These are phyloP conservation scores for Ceratocystis colombiana DNA, from an alignment of 2,329 filamentous ascomycete species.

Conservation along the genomic window DNA sequence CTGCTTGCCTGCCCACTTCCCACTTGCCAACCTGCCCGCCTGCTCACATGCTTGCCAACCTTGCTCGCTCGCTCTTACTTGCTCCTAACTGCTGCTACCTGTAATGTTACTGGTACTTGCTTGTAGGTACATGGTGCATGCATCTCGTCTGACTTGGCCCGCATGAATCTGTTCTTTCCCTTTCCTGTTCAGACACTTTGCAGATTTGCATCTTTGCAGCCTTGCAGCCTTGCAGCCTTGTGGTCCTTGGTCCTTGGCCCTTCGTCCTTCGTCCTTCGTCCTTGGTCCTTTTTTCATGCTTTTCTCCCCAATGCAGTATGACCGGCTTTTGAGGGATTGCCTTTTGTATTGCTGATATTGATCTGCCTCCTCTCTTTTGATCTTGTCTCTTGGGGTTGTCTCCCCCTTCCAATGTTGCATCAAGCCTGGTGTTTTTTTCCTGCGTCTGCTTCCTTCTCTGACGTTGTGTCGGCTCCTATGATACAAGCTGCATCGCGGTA, in stretches of 20 bases:
- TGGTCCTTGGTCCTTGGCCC: background rate
- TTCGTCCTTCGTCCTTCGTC: too few species aligned
- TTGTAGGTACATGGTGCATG: background rate
- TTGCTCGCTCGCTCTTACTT: too few species aligned
- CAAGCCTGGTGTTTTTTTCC: too few species aligned
- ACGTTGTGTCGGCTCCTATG: background rate
- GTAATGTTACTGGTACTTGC: too few species aligned
- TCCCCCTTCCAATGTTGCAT: background rate
- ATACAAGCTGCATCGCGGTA: background rate
- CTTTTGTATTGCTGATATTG: background rate
- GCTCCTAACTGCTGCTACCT: too few species aligned
- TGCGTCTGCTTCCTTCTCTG: background rate
- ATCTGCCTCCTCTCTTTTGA: background rate
- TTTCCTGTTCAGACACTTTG: background rate
- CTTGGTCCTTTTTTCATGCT: background rate
- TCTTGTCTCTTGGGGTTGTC: background rate
- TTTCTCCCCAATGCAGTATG: background rate
- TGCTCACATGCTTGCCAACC: too few species aligned
- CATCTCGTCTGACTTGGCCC: background rate
- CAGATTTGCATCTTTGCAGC: background rate
- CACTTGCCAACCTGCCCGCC: background rate
- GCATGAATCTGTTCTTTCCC: constrained; percentile 2
- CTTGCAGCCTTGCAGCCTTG: background rate
- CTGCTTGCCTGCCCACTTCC: too few species aligned
- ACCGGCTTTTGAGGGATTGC: background rate